Evolutionary conservation across 202 grass and related monocot genomes (phyloP).

Genomic region (Hordeum pubiflorum): DNA sequence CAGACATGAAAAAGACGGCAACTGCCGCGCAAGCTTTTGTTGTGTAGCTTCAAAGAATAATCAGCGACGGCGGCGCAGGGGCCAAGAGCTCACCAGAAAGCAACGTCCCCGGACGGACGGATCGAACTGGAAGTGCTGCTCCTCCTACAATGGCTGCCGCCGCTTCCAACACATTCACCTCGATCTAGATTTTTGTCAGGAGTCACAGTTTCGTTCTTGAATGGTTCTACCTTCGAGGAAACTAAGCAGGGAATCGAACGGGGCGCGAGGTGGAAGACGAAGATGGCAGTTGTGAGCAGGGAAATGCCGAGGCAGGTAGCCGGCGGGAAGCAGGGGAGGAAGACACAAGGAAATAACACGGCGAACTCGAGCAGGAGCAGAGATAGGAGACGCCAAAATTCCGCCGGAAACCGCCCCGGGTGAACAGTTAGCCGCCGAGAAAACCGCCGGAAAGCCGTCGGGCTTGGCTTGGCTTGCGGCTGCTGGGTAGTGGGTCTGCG

Average conservation of each 20-base stretch:
- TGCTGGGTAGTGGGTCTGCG: conserved; percentile 15
- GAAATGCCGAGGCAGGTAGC: background rate
- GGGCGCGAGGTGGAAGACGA: background rate
- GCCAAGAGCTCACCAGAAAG: conserved; percentile 47
- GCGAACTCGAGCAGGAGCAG: too few relatives aligned
- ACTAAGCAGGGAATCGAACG: background rate
- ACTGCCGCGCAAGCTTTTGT: conserved; percentile 40
- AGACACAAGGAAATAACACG: background rate
- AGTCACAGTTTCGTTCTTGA: too few relatives aligned
- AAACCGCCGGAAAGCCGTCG: conserved; percentile 19
- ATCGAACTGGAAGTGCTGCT: conserved; percentile 23
- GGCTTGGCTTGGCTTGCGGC: conserved; percentile 26
- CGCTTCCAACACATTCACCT: conserved; percentile 26
- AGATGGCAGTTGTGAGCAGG: background rate
- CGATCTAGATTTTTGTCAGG: conserved; percentile 2
- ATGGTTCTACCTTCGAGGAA: background rate
- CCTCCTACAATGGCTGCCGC: conserved; percentile 18
- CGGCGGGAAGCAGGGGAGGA: background rate
- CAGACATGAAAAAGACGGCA: conserved; percentile 42
- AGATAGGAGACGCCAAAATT: too few relatives aligned
- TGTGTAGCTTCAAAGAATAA: conserved; percentile 56
- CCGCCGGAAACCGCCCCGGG: too few relatives aligned
- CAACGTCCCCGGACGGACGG: conserved; percentile 24
- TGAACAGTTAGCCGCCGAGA: background rate
- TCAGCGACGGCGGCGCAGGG: conserved; percentile 28